Evolutionary conservation across 805 yeast species (phyloP), one percentile per base, ranked within the genome.

Genomic region (Priceomyces melissophilus): DNA sequence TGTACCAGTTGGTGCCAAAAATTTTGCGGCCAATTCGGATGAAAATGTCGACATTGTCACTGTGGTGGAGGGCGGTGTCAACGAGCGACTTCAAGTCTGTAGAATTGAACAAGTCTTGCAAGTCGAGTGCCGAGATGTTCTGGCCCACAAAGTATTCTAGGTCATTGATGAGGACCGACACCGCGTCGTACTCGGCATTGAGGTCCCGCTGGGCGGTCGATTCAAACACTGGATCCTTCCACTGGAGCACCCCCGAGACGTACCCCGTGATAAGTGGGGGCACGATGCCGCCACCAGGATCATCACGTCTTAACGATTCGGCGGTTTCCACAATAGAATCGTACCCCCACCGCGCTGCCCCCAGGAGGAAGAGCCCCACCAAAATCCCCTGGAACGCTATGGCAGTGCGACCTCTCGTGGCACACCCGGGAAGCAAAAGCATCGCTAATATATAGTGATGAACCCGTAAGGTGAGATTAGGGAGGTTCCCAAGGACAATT

Each of bases 281-380:
- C 11, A 63, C 48, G 17, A 73, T 53, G 30, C 53, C 59, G 0
- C 79, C 80, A 34, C 78, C 75, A 0, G 95, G 90, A 50, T 86
- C 96, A 13, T 84, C 84, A 49, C 97, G 69, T 41, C 79, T 58
- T 33, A 90, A 59, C 2, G 86, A 73, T 3, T 71, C 63, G 17
- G 75, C 75, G 0, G 96, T 87, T 55, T 91, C 96, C 1, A 86
- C 80, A 42, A 91, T 79, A 10, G 96, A 81, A 2, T 95, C 97
- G 53, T 85, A 81, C 41, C 93, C 97, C 99, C 99, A 91, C 41
- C 95, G 69, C 0, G 95, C 79, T 1, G 87, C 80, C 0, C 99
- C 99, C 15, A 90, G 84, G 4, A 89, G 69, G 37, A 85, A 73
- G 34, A 91, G 67, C 0, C 97, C 99, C 0, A 87, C 58, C 16